These are phyloP conservation scores for Anaeramoeba ignava DNA, from an alignment of 78 protist genomes.

Conservation along the genomic window DNA sequence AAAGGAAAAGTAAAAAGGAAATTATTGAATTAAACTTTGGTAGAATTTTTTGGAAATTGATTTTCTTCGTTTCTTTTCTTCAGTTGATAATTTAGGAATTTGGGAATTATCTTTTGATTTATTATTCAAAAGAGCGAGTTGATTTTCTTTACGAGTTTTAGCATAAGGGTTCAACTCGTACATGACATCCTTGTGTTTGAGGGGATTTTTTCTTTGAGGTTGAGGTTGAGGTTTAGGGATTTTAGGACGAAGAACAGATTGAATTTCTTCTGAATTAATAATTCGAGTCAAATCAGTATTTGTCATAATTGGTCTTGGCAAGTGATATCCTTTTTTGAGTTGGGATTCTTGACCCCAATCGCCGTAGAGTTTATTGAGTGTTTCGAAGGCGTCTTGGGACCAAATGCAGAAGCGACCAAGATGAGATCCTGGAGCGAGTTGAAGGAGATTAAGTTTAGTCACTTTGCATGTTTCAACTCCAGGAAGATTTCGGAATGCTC, in stretches of 20 bases:
- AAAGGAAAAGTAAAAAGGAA: too few species aligned
- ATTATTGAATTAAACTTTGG: too few species aligned
- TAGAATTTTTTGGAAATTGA: too few species aligned
- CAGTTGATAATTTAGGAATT: too few species aligned
- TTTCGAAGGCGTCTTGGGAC: slow-evolving; percentile 91
- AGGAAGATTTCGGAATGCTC: slow-evolving; percentile 90
- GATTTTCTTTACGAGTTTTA: too few species aligned
- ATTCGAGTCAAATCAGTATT: slow-evolving; percentile 85
- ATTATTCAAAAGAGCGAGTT: too few species aligned
- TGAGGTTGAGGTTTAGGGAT: neutral
- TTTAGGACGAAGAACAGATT: slow-evolving; percentile 38
- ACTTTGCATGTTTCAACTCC: slow-evolving; percentile 91
- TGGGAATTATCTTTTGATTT: too few species aligned
- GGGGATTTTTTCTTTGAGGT: slow-evolving; percentile 10
- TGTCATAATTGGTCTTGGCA: slow-evolving; percentile 77
- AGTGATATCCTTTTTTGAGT: slow-evolving; percentile 50
- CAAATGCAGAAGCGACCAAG: slow-evolving; percentile 98
- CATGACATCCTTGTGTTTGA: slow-evolving; percentile 11
- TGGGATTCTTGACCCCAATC: slow-evolving; percentile 28
- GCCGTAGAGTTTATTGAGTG: slow-evolving; percentile 75
- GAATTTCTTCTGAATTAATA: slow-evolving; percentile 89
- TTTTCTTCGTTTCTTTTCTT: too few species aligned
- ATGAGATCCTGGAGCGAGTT: slow-evolving; percentile 99
- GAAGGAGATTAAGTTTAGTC: slow-evolving; percentile 82
- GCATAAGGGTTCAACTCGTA: slow-evolving; percentile 12